A percentile compares a stretch with the other conserved stretches of the same genome.
phyloP scores from a whole-genome alignment of 2,329 filamentous ascomycete genomes.

The Cordyceps militaris region DNA sequence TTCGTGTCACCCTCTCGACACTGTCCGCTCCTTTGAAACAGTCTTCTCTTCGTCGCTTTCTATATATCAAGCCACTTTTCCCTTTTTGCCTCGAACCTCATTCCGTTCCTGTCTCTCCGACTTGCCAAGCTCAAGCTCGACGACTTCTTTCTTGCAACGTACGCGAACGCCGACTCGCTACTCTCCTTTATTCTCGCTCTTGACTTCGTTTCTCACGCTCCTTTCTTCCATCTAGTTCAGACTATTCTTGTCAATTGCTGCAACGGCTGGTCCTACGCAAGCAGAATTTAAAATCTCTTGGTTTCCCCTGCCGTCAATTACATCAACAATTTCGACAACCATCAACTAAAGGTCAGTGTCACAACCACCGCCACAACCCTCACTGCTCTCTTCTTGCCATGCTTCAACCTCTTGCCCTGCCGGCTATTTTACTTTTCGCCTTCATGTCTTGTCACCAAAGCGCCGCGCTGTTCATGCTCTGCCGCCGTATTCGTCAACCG shows the following conservation, averaged over 20 bases:
- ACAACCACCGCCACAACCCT: not conserved
- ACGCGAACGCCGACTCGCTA: constrained; percentile 13
- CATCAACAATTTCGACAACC: constrained; percentile 7
- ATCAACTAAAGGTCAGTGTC: constrained; percentile 5
- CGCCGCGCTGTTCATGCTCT: too few species aligned
- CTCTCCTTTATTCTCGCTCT: not conserved
- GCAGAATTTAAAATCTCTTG: constrained; percentile 12
- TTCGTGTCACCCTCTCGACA: constrained; percentile 13
- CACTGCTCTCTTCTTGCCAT: not conserved
- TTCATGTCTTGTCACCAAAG: too few species aligned
- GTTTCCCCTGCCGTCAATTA: not conserved
- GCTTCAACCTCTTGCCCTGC: not conserved
- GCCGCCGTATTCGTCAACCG: too few species aligned
- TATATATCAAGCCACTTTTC: constrained; percentile 12
- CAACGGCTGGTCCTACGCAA: constrained; percentile 13
- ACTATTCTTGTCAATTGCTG: constrained; percentile 11
- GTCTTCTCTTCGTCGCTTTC: constrained; percentile 11
- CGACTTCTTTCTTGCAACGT: constrained; percentile 8
- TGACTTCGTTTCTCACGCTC: constrained; percentile 8
- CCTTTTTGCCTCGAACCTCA: constrained; percentile 3
- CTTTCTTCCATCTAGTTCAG: constrained; percentile 10
- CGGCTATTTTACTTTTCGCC: not conserved
- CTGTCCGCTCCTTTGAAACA: constrained; percentile 16
- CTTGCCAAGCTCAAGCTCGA: constrained; percentile 5
- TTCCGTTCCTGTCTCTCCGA: constrained; percentile 1